Conservation (phyloP, 169 alveolate genomes). For the Amoebophrya sp. region DNA sequence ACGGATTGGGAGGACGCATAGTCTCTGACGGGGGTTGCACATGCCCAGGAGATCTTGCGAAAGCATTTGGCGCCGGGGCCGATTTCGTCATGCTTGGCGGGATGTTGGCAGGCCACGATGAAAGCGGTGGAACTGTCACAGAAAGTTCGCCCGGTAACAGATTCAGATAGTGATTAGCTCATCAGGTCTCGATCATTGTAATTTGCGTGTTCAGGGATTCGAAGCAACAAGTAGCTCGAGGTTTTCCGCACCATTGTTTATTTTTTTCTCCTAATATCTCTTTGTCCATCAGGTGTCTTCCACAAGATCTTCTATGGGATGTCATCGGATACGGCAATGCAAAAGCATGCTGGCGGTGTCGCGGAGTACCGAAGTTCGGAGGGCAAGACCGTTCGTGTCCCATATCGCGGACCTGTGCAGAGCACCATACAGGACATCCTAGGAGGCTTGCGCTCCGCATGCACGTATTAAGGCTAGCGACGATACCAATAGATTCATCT, state of each 20-base stretch:
- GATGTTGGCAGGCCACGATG: slow-evolving; percentile 53
- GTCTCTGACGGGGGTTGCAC: slow-evolving; percentile 41
- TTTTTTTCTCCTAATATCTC: too few relatives aligned
- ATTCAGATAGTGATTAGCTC: background rate
- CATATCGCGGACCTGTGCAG: slow-evolving; percentile 51
- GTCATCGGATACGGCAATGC: slow-evolving; percentile 48
- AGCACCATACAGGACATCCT: slow-evolving; percentile 46
- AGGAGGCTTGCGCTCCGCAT: slow-evolving; percentile 47
- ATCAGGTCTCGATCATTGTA: too few relatives aligned
- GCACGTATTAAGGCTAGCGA: too few relatives aligned
- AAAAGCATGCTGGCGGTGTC: slow-evolving; percentile 49
- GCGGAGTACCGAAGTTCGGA: slow-evolving; percentile 51
- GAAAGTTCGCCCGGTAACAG: background rate
- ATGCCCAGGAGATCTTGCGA: slow-evolving; percentile 36
- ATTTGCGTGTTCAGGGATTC: too few relatives aligned
- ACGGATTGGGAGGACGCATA: slow-evolving; percentile 42
- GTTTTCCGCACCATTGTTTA: too few relatives aligned
- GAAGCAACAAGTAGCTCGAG: too few relatives aligned
- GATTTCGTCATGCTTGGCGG: slow-evolving; percentile 55
- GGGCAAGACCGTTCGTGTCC: slow-evolving; percentile 53
- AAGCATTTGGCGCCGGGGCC: slow-evolving; percentile 53
- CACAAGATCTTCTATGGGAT: slow-evolving; percentile 42
- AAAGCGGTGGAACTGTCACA: slow-evolving; percentile 43
- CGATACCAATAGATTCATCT: too few relatives aligned
- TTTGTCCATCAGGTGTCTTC: too few relatives aligned